Base-by-base conservation (phyloP, 1,139 yeast species). In the Arxiozyma heterogenica region DNA sequence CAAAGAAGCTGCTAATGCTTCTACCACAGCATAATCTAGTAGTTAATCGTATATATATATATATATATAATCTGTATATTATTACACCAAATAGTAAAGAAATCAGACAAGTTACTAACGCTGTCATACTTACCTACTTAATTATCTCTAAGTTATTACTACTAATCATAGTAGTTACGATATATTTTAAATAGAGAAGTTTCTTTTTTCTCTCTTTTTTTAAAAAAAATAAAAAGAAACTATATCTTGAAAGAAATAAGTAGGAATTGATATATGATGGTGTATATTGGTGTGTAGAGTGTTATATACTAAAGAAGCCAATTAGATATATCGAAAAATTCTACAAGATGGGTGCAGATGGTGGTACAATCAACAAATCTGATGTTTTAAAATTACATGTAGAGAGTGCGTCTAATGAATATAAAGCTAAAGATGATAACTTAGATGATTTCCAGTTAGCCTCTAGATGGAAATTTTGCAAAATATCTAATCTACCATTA, bases 381-480 rank as follows among this genome's bases (percentile, higher is more conserved):
- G 54, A 55, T 41, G 54, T 55, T 25, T 47, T 64, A 44, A 55
- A 53, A 34, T 39, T 61, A 51, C 63, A 61, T 59, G 64, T 64
- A 52, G 64, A 49, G 11, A 58, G 54, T 18, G 42, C 44, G 4
- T 41, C 45, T 5, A 59, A 56, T 20, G 64, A 64, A 5, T 66
- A 62, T 12, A 62, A 56, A 2, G 68, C 62, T 18, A 60, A 63
- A 22, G 77, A 73, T 44, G 78, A 73, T 44, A 65, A 87, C 66
- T 89, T 83, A 41, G 71, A 67, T 44, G 84, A 80, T 56, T 66
- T 71, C 57, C 63, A 64, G 34, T 64, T 63, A 47, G 57, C 63
- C 3, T 64, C 66, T 27, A 58, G 60, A 51, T 55, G 57, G 60
- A 58, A 53, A 54, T 58, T 41, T 47, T 60, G 64, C 49, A 51